Evolutionary conservation across 495 filamentous ascomycete genomes (phyloP), one percentile per base, ranked within the genome.

Genomic region (Penicillium paxilli): DNA sequence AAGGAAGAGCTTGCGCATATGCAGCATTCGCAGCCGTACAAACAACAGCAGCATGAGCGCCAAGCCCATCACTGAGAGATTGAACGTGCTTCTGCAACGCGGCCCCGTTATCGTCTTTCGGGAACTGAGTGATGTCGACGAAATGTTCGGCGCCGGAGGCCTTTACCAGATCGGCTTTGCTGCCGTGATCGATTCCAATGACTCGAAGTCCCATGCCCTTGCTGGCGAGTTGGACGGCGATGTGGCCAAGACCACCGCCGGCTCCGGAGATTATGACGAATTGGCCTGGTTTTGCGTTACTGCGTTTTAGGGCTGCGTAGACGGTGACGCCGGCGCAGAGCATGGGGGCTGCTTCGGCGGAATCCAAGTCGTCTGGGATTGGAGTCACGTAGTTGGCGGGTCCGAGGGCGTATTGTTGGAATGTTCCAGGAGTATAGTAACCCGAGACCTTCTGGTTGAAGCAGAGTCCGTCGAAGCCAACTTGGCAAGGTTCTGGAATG

Each of bases 361-460:
- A 83, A 11, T 66, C 64, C 5, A 89, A 68, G 5, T 62, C 69
- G 4, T 87, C 85, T 5, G 87, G 87, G 64, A 89, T 87, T 1
- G 83, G 84, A 1, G 86, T 88, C 19, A 89, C 85, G 58, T 89
- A 85, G 64, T 79, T 80, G 4, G 84, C 84, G 5, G 84, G 81
- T 0, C 78, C 80, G 2, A 87, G 52, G n/a, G 80, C 79, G 60
- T 88, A 90, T 66, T 89, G 83, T 65, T 88, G 86, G 68, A 91
- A 90, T 21, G 86, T 90, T 26, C 87, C 86, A 0, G 85, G 85
- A 23, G 74, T 72, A 55, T 80, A 79, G 66, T 79, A 81, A 20
- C 78, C 74, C n/a, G 72, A 75, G 33, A 86, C 60, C 59, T 82
- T 83, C 44, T 75, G 72, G 47, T 82, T 80, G 58, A 79, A 77